Percentiles rank a stretch among this genome's conserved stretches.
Conservation (phyloP, 257 asterid genomes). For the Petrea volubilis region DNA sequence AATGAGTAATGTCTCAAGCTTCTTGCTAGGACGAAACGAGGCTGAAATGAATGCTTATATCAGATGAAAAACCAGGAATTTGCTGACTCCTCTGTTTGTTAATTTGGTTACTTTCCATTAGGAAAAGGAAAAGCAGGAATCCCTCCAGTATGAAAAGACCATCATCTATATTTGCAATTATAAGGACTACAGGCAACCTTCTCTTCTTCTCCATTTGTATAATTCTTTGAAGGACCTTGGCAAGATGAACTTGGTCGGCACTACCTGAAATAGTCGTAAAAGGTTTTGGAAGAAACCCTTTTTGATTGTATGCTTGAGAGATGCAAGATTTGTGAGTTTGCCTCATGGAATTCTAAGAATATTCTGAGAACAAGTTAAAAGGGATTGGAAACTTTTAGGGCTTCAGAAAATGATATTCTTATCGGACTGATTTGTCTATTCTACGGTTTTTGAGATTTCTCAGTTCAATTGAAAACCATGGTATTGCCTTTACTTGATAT, state of each 20-base stretch:
- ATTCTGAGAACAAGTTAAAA: not conserved
- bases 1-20: slow-evolving; percentile 2
- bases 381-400: not conserved
- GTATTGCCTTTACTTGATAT: not conserved
- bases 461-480: not conserved
- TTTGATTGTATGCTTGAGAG: not conserved
- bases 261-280: no score
- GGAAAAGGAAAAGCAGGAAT: not conserved
- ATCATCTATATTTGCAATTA: not conserved
- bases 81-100: not conserved
- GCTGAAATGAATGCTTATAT: not conserved
- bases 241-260: not conserved
- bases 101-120: not conserved
- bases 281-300: no score
- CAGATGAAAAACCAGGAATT: not conserved
- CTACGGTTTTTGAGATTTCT: not conserved
- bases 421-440: not conserved
- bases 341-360: not conserved
- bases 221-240: not conserved
- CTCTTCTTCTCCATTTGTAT: not conserved
- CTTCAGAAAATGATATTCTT: not conserved
- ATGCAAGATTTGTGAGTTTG: not conserved
- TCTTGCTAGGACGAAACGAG: not conserved
- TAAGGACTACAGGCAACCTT: slow-evolving; percentile 1
- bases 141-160: slow-evolving; percentile 4